These are phyloP conservation scores for Pythium plurisporium DNA, from an alignment of 352 stramenopile genomes.

Conservation along the genomic window DNA sequence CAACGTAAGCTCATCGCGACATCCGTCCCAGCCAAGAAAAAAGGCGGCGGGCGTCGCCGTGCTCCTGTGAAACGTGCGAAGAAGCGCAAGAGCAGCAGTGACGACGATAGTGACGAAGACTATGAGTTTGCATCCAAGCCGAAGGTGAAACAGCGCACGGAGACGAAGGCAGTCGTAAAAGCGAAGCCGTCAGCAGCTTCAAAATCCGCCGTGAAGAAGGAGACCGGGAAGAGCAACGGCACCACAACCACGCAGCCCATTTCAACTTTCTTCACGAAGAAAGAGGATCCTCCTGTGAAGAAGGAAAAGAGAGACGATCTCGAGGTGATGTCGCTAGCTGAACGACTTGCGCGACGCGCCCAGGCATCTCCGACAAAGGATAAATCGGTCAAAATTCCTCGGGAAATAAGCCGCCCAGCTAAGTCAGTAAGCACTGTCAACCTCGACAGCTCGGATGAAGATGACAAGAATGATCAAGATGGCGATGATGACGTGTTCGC, in stretches of 20 bases:
- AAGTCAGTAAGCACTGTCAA: constrained; percentile 31
- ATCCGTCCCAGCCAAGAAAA: constrained; percentile 62
- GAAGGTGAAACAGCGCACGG: constrained; percentile 40
- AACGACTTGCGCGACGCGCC: constrained; percentile 54
- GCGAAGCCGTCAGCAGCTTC: constrained; percentile 18
- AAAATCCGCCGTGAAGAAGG: constrained; percentile 22
- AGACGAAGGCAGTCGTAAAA: constrained; percentile 20
- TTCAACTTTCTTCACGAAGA: constrained; percentile 44
- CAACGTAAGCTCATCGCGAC: constrained; percentile 48
- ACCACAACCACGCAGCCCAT: constrained; percentile 28
- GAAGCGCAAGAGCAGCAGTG: constrained; percentile 43
- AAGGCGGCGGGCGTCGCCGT: constrained; percentile 19
- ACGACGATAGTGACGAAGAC: constrained; percentile 51
- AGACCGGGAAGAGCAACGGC: constrained; percentile 12
- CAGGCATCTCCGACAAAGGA: constrained; percentile 47
- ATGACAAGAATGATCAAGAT: constrained; percentile 10
- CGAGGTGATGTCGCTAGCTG: constrained; percentile 67
- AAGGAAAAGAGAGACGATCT: constrained; percentile 56
- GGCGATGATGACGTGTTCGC: constrained; percentile 66
- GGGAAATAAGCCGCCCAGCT: not conserved
- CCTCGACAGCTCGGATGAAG: constrained; percentile 45
- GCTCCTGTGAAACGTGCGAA: constrained; percentile 41
- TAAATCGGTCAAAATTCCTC: constrained; percentile 22
- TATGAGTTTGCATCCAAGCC: constrained; percentile 40
- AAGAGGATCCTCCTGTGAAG: constrained; percentile 21